These are phyloP conservation scores for Venturia effusa DNA, from an alignment of 2,329 filamentous ascomycete genomes.

Conservation along the genomic window DNA sequence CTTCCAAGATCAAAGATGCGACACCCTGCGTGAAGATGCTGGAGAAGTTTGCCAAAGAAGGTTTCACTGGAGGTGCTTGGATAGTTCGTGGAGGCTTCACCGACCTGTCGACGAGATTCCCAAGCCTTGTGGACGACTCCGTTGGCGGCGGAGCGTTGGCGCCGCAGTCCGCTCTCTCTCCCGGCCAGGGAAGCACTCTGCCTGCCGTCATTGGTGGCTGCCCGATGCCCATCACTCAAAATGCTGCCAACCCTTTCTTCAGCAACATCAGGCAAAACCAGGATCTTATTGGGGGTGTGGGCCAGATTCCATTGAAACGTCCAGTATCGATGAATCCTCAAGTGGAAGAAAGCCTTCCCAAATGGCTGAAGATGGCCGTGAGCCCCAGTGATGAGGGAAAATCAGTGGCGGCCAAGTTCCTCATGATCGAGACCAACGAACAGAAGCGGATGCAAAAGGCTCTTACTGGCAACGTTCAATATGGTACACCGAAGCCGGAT, in stretches of 20 bases:
- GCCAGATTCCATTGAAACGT: constrained; percentile 57
- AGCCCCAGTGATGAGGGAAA: constrained; percentile 63
- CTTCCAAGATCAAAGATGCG: constrained; percentile 70
- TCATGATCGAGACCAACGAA: constrained; percentile 74
- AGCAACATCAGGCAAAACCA: constrained; percentile 94
- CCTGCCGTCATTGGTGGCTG: constrained; percentile 75
- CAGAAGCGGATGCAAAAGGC: constrained; percentile 88
- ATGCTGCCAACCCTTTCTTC: constrained; percentile 79
- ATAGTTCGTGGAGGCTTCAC: constrained; percentile 76
- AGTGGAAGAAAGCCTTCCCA: constrained; percentile 48
- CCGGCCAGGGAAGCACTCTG: background rate
- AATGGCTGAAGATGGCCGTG: constrained; percentile 65
- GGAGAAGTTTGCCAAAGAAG: constrained; percentile 83
- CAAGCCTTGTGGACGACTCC: constrained; percentile 40
- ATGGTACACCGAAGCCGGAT: constrained; percentile 35
- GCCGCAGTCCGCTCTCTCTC: background rate
- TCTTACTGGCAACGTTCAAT: constrained; percentile 49
- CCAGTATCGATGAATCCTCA: constrained; percentile 41
- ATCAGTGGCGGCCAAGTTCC: constrained; percentile 68
- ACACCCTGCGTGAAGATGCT: constrained; percentile 72
- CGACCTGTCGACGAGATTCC: constrained; percentile 57
- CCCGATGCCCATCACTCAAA: constrained; percentile 59
- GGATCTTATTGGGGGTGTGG: constrained; percentile 87
- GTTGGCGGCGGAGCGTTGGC: constrained; percentile 16
- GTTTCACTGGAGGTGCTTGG: constrained; percentile 61